phyloP scores from a whole-genome alignment of 768 basidiomycete genomes.

The Trametes maxima region DNA sequence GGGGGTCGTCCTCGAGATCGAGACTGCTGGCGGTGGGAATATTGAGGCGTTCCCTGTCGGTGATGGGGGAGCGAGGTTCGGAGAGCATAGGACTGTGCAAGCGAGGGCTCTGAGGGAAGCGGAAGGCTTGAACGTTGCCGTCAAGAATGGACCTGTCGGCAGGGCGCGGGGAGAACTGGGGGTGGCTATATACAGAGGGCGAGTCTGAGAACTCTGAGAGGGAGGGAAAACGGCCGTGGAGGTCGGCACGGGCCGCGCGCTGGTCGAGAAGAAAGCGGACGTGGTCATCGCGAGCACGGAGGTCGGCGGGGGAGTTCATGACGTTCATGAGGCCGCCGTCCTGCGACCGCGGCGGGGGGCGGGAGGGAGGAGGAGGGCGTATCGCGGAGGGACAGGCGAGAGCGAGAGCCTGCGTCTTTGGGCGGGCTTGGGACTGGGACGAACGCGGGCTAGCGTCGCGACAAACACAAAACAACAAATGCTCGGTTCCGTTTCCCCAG shows the following conservation, averaged over 20 bases:
- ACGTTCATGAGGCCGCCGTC: constrained; percentile 20
- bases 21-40: constrained; percentile 54
- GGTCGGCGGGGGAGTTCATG: constrained; percentile 37
- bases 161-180: constrained; percentile 57
- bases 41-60: constrained; percentile 44
- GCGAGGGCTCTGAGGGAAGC: constrained; percentile 30
- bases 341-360: constrained; percentile 11
- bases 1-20: constrained; percentile 52
- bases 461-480: constrained; percentile 23
- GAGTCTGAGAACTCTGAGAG: constrained; percentile 64
- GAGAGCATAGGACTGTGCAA: constrained; percentile 13
- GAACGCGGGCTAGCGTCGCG: constrained; percentile 15
- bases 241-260: constrained; percentile 51
- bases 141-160: constrained; percentile 36
- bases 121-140: constrained; percentile 32
- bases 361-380: constrained; percentile 19
- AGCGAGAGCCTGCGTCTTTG: constrained; percentile 8
- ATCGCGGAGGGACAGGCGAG: constrained; percentile 26
- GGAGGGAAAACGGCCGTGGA: constrained; percentile 51
- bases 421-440: constrained; percentile 3
- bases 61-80: constrained; percentile 30
- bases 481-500: constrained; percentile 16
- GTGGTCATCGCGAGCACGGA: constrained; percentile 48
- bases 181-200: constrained; percentile 67
- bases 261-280: constrained; percentile 55